These are phyloP conservation scores for Abrus precatorius DNA, from an alignment of 306 rosid genomes.

Conservation along the genomic window DNA sequence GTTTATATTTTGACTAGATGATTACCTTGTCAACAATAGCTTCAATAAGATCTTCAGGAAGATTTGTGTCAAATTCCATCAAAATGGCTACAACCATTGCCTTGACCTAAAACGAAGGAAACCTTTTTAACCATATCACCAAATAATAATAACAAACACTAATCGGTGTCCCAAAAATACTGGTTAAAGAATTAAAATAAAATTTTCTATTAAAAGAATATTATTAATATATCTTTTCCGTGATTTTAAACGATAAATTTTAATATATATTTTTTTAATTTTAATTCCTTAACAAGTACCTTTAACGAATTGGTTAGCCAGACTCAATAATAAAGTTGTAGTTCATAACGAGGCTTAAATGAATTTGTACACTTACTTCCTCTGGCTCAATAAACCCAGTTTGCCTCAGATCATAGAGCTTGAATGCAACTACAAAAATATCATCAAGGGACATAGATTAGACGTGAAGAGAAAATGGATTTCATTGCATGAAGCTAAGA, in stretches of 20 bases:
- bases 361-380: constrained; percentile 67
- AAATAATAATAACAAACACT: not conserved
- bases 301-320: too few relatives aligned
- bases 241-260: too few relatives aligned
- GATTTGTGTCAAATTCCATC: constrained; percentile 70
- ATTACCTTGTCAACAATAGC: constrained; percentile 75
- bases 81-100: constrained; percentile 82
- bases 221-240: too few relatives aligned
- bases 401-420: constrained; percentile 82
- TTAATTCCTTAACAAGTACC: too few relatives aligned
- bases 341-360: not conserved
- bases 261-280: too few relatives aligned
- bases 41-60: constrained; percentile 83
- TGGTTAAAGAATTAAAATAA: too few relatives aligned
- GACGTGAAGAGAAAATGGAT: constrained; percentile 32
- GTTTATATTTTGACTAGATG: constrained; percentile 26
- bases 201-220: too few relatives aligned
- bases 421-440: constrained; percentile 74
- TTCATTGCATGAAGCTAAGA: constrained; percentile 26
- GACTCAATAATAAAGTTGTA: too few relatives aligned
- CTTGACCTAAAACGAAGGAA: constrained; percentile 70
- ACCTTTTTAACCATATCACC: constrained; percentile 11
- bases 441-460: constrained; percentile 35
- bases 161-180: too few relatives aligned
- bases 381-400: constrained; percentile 86